Evolutionary conservation across 768 basidiomycete species (phyloP).

Genomic region (Trametes punicea): DNA sequence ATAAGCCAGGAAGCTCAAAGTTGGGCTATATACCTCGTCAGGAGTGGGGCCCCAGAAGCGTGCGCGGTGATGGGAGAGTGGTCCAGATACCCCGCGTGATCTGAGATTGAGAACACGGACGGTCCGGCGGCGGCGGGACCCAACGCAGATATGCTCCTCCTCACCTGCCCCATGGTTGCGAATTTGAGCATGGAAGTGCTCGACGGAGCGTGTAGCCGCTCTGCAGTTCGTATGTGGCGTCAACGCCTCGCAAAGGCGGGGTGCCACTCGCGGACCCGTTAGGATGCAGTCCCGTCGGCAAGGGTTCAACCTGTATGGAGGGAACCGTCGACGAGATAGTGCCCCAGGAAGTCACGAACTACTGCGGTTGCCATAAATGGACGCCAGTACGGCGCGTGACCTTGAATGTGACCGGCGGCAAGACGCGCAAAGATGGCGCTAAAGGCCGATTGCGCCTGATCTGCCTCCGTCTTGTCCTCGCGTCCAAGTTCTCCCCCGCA

Average conservation of each 20-base stretch:
- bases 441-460: constrained; percentile 1
- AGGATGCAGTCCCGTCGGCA: constrained; percentile 6
- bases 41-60: constrained; percentile 12
- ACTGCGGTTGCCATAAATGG: constrained; percentile 14
- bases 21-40: constrained; percentile 17
- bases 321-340: neutral
- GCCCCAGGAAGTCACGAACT: neutral
- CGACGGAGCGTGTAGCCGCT: neutral
- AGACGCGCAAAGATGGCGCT: constrained; percentile 1
- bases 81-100: constrained; percentile 19
- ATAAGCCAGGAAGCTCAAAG: neutral
- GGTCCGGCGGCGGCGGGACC: constrained; percentile 6
- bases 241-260: neutral
- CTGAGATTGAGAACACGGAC: neutral
- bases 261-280: neutral
- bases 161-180: neutral
- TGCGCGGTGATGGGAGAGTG: constrained; percentile 14
- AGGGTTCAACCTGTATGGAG: neutral
- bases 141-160: constrained; percentile 6
- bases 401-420: constrained; percentile 3
- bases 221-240: neutral
- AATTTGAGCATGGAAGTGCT: neutral
- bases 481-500: neutral
- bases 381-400: constrained; percentile 11
- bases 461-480: neutral